Base-by-base conservation (phyloP, 2,329 filamentous ascomycete genomes). In the Hypoxylon sp. region DNA sequence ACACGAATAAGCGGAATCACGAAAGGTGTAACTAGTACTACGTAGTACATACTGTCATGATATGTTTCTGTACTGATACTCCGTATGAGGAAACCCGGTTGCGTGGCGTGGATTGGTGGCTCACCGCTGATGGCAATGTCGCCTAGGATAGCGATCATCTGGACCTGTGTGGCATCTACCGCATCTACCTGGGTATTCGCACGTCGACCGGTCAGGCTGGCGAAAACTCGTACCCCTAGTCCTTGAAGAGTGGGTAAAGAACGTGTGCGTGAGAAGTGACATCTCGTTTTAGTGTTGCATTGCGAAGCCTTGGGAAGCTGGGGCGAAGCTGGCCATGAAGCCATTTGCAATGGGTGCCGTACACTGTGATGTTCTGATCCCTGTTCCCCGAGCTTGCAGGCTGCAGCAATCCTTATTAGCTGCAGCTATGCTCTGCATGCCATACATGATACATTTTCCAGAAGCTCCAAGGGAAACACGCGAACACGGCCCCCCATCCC, bases 361-460 rank as follows among this genome's bases (percentile, higher is more conserved):
- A 62, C 59, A 30, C 40, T 60, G 50, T 62, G 59, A 63, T 69
- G 61, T 60, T 63, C 44, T 50, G 46, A 73, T 42, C 75, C 75
- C 62, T 73, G 74, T 73, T 75, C 70, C 71, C 69, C 68, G 68
- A 69, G 64, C 73, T 70, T 76, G 72, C 72, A 73, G 70, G 54
- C 72, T 74, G 75, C 75, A 77, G 72, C 67, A 73, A 71, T 72
- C 56, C 68, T 75, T 77, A 76, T 71, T 77, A 77, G 76, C 73
- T 77, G 76, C 76, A 78, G 75, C 75, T 77, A 70, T 74, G 72
- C 72, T 75, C 74, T 77, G 76, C 76, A 78, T 77, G 74, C 73
- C 75, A 73, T 77, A 77, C 70, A 72, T 73, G 59, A 66, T 61
- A 69, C 65, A 46, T 59, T 64, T 71, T 65, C 70, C 68, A 56